Conservation (phyloP, 2,329 filamentous ascomycete species). For the Lachnellula subtilissima region DNA sequence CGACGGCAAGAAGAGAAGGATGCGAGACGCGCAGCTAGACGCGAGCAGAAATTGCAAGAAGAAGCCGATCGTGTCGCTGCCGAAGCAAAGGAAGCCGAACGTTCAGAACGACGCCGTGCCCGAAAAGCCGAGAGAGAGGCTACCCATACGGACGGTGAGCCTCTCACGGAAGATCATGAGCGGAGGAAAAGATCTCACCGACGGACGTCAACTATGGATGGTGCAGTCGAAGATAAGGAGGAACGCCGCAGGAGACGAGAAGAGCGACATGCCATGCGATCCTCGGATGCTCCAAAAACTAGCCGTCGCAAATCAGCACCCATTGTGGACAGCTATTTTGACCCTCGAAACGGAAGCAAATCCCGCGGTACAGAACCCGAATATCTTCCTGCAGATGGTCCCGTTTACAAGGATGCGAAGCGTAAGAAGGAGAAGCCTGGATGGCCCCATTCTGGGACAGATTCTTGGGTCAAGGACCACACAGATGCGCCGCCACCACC, state of each 20-base stretch:
- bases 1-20: constrained; percentile 54
- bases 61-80: constrained; percentile 33
- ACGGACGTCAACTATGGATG: constrained; percentile 43
- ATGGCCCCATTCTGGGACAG: constrained; percentile 61
- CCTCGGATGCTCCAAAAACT: constrained; percentile 26
- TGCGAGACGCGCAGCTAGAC: constrained; percentile 51
- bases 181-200: constrained; percentile 40
- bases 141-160: constrained; percentile 41
- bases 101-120: constrained; percentile 44
- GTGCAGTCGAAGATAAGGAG: constrained; percentile 45
- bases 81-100: constrained; percentile 39
- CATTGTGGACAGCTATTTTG: constrained; percentile 42
- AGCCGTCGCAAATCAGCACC: constrained; percentile 41
- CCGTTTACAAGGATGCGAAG: constrained; percentile 24
- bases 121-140: constrained; percentile 40
- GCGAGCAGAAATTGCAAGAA: constrained; percentile 46
- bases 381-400: constrained; percentile 25
- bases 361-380: constrained; percentile 30
- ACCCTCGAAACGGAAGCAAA: constrained; percentile 40
- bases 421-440: constrained; percentile 32
- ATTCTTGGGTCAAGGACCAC: constrained; percentile 62
- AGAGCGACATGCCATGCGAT: constrained; percentile 43
- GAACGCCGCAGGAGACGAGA: constrained; percentile 51
- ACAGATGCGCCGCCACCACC: constrained; percentile 58
- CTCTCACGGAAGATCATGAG: constrained; percentile 41